Base-by-base conservation (phyloP, 2,329 filamentous ascomycete genomes). In the Hypoxylon sp. region DNA sequence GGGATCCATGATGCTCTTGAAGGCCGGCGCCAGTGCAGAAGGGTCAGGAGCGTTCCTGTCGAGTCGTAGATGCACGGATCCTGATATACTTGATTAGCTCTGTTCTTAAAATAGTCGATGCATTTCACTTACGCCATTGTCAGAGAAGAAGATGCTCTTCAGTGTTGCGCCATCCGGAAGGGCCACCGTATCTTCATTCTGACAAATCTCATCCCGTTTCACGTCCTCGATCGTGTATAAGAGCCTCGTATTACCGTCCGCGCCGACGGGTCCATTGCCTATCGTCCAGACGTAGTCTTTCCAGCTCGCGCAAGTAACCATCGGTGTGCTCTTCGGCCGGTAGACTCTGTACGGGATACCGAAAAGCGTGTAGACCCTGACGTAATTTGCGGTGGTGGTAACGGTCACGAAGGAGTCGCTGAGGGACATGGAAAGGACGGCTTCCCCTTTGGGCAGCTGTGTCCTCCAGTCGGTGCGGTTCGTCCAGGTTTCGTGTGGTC, bases 51-150 rank as follows among this genome's bases (percentile, higher is more conserved):
- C 0, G 94, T 92, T 35, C 96, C 95, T 1, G 91, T 91, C 4
- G 91, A 92, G 74, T 98, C 95, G 74, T 98, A 99, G 56, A 98
- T 93, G 73, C 92, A 97, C 5, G 95, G 95, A 69, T 99, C 93
- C 88, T 92, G 62, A 20, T 18, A 6, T 18, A n/a, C 13, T 20
- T 7, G 31, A 57, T 70, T 48, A 72, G 66, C 23, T 31, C 55
- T 52, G 18, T 47, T n/a, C 65, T 60, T 42, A 13, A 5, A 9
- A 29, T 13, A 9, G 42, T 20, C 17, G n/a, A 8, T 9, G 10
- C 6, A 43, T 47, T 18, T 27, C 11, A 79, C 87, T 76, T 80
- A 92, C 89, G n/a, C 95, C 95, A 57, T 84, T 85, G 69, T 96
- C 91, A 11, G 92, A 96, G 75, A 96, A 99, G 79, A 98, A 97